These are phyloP conservation scores for Pelargonium cotyledonis DNA, from an alignment of 441 rosid genomes.

Conservation along the genomic window DNA sequence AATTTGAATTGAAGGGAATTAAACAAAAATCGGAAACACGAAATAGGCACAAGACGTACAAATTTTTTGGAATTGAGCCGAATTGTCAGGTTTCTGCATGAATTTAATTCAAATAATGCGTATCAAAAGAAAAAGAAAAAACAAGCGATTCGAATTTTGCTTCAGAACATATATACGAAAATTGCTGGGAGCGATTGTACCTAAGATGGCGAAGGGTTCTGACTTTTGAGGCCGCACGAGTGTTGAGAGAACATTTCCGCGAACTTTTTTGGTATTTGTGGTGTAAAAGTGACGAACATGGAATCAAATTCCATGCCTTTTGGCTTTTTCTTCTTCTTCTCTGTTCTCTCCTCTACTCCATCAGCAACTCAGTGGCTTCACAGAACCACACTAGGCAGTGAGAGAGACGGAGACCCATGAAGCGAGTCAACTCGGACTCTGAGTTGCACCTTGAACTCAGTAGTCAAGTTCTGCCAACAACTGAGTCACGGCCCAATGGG, in stretches of 20 bases:
- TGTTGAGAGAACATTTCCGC: constrained; percentile 14
- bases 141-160: neutral
- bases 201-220: constrained; percentile 8
- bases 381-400: neutral
- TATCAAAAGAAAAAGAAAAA: neutral
- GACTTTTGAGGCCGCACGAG: constrained; percentile 12
- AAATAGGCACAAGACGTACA: constrained; percentile 20
- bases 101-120: constrained; percentile 4
- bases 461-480: neutral
- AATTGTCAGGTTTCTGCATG: constrained; percentile 27
- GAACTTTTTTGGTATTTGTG: constrained; percentile 17
- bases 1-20: neutral
- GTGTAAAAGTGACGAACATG: constrained; percentile 18
- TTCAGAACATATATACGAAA: neutral
- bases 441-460: neutral
- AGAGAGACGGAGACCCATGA: neutral
- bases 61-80: constrained; percentile 24
- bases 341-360: constrained; percentile 9
- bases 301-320: constrained; percentile 30
- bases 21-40: neutral
- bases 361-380: neutral
- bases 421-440: constrained; percentile 5
- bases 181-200: constrained; percentile 1
- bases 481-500: constrained; percentile 3
- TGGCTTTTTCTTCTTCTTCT: neutral